Percentiles rank a stretch among this genome's conserved stretches.
Evolutionary conservation across 129 eudicot species (phyloP).

Genomic region (Solidago caesia): DNA sequence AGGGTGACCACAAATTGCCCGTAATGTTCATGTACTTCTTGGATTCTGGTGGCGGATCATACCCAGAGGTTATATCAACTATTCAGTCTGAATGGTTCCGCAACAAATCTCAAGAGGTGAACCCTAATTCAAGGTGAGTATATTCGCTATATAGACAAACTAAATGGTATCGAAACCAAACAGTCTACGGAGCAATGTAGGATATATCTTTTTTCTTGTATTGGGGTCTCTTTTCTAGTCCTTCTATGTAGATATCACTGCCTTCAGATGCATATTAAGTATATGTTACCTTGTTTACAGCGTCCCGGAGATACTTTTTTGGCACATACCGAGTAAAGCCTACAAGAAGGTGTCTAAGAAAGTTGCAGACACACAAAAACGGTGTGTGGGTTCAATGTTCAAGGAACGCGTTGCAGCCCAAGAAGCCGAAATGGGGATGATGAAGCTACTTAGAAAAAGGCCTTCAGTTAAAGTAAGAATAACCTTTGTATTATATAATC

Average conservation of each 20-base stretch:
- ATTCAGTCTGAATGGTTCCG: constrained; percentile 79
- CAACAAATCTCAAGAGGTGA: constrained; percentile 58
- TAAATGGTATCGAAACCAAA: no score
- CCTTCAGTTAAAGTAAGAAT: constrained; percentile 68
- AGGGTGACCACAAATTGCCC: constrained; percentile 29
- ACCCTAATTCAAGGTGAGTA: constrained; percentile 73
- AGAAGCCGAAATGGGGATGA: constrained; percentile 87
- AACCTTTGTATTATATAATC: not conserved
- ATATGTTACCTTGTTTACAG: constrained; percentile 35
- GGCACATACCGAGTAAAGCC: constrained; percentile 96
- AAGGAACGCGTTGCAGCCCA: constrained; percentile 74
- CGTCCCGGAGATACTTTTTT: constrained; percentile 82
- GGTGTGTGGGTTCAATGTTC: constrained; percentile 79
- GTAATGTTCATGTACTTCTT: constrained; percentile 71
- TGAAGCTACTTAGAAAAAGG: constrained; percentile 71
- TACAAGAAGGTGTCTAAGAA: constrained; percentile 66
- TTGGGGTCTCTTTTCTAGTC: no score
- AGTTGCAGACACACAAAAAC: constrained; percentile 13
- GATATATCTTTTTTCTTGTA: no score
- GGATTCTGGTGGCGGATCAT: constrained; percentile 97
- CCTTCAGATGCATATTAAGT: not conserved
- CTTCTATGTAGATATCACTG: no score
- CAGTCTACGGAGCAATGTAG: no score
- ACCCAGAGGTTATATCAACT: constrained; percentile 80
- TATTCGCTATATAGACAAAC: no score